Conservation (phyloP, 2,329 filamentous ascomycete species). For the Penicillium decumbens region DNA sequence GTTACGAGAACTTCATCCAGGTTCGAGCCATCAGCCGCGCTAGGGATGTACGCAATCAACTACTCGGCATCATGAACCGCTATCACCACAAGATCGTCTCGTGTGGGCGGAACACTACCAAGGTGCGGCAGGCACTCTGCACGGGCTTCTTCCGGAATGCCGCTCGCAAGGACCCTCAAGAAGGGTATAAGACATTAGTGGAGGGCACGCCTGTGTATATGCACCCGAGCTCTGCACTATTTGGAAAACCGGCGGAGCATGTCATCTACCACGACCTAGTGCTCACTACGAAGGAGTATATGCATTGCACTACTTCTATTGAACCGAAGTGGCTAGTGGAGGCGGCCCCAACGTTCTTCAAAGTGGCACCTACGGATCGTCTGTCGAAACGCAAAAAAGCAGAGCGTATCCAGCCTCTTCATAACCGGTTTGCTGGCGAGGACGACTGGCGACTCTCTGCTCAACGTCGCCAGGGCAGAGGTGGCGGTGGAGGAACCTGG, state of each 20-base stretch:
- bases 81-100: slow-evolving; percentile 78
- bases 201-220: slow-evolving; percentile 93
- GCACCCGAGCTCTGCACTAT: slow-evolving; percentile 85
- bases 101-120: slow-evolving; percentile 81
- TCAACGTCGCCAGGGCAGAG: slow-evolving; percentile 76
- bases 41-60: slow-evolving; percentile 86
- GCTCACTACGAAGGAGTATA: slow-evolving; percentile 77
- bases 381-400: slow-evolving; percentile 89
- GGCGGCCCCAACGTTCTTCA: slow-evolving; percentile 98
- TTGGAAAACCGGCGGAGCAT: slow-evolving; percentile 93
- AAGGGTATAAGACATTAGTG: slow-evolving; percentile 95
- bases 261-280: slow-evolving; percentile 74
- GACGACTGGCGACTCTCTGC: slow-evolving; percentile 93
- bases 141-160: slow-evolving; percentile 93
- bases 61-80: slow-evolving; percentile 88
- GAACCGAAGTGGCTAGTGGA: slow-evolving; percentile 94
- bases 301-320: slow-evolving; percentile 89
- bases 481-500: slow-evolving; percentile 91
- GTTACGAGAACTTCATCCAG: slow-evolving; percentile 96
- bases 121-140: slow-evolving; percentile 84
- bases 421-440: slow-evolving; percentile 86
- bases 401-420: slow-evolving; percentile 89
- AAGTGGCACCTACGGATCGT: slow-evolving; percentile 81
- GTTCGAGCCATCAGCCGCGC: slow-evolving; percentile 81
- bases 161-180: slow-evolving; percentile 89